Evolutionary conservation across 257 asterid species (phyloP), one percentile per base, ranked within the genome.

Genomic region (Hygrophila difformis): DNA sequence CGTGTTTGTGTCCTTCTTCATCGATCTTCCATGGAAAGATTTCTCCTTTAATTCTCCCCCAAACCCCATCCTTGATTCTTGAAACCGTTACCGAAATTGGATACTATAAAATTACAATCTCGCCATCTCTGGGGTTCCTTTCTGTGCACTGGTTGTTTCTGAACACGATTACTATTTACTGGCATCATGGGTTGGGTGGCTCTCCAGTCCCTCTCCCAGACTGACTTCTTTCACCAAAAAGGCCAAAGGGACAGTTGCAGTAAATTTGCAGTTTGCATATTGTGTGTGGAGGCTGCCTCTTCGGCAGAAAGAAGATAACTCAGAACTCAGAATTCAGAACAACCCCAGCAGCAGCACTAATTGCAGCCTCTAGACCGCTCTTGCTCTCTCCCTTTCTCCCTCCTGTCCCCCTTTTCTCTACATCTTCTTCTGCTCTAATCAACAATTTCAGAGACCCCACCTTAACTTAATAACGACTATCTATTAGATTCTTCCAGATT

Each of bases 381-480:
- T 18, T 10, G 26, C 8, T 36, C 18, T 49, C 9, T 23, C n/a
- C 31, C 37, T 20, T 17, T 60, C 28, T 54, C 41, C 44, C 23
- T 43, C 22, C 29, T 15, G 40, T 5, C 18, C 12, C 26, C 40
- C 41, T 40, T 57, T 51, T 44, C 40, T 52, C 28, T 29, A 39
- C 41, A 71, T 66, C 65, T 54, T 37, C 80, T 69, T 41, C 84
- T 69, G 63, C 69, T 63, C 52, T 20, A 37, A 42, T 26, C 4
- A 3, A 60, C 73, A 70, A 71, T 71, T 60, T 51, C 67, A 65
- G 74, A 28, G 78, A 61, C 77, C 83, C 83, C 81, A 78, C 82
- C 21, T 44, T 42, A 9, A 5, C 16, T 7, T 18, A 42, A 5
- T 51, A 51, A 36, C 53, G 24, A 24, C 49, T 48, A 47, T 34